Evolutionary conservation across 1,139 yeast species (phyloP), one percentile per base, ranked within the genome.

Genomic region (Saccharomyces hybrid): DNA sequence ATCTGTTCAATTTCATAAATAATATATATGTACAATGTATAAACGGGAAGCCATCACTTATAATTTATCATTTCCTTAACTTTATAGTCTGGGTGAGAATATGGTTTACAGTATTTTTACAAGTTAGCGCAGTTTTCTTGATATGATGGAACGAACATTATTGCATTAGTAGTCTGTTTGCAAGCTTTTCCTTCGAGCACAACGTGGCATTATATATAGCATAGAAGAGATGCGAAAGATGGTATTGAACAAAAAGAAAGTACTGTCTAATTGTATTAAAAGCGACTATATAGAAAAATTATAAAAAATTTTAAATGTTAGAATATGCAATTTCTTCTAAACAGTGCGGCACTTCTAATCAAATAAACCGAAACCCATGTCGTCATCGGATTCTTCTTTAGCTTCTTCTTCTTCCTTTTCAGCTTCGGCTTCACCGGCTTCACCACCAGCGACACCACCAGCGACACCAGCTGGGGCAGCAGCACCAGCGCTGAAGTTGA

Each of bases 351-450:
- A 58, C 53, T 52, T 68, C 76, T 84, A 85, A 79, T 85, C 90
- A 80, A 84, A 84, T 77, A 84, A 82, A 78, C 90, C 90, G 85
- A 84, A 83, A 68, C 89, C 90, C 90, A 84, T 84, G 77, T 83
- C 89, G 67, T 80, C 84, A 67, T 80, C 84, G 71, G 83, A 86
- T 67, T 78, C 78, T 68, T 78, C 85, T 72, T 79, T 80, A 64
- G 75, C 82, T 68, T 76, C 80, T 65, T 74, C 76, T 66, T 72
- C 81, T 65, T 75, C 86, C 63, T 73, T 84, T 53, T 67, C 84
- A 56, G 74, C 86, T 58, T 72, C 86, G 56, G 73, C 86, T 60
- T 72, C 84, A 57, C 74, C 83, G 68, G 75, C 83, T 67, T 76
- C 82, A 69, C 75, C 80, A 65, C 76, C 80, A 66, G 77, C 83